Evolutionary conservation across 1,139 yeast species (phyloP).

Genomic region (Scheffersomyces cryptocercus): DNA sequence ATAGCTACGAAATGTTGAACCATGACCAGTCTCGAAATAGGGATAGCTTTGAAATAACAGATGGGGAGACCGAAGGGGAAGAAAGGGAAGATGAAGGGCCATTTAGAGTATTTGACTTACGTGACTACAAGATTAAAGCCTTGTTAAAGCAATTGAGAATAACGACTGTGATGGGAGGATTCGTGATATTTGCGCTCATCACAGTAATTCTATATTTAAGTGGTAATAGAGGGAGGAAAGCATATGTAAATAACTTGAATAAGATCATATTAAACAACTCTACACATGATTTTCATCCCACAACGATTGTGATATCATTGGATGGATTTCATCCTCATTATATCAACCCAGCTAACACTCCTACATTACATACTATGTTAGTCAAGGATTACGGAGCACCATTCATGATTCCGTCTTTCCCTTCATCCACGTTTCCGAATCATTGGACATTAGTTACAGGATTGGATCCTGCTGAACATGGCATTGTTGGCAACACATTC

Average conservation of each 20-base stretch:
- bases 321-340: conserved; percentile 95
- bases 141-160: conserved; percentile 18
- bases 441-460: conserved; percentile 94
- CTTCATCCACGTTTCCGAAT: conserved; percentile 87
- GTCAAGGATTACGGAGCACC: conserved; percentile 68
- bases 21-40: not conserved
- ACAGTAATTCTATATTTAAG: conserved; percentile 8
- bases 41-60: conserved; percentile 5
- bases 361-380: conserved; percentile 62
- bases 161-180: conserved; percentile 4
- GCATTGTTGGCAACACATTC: conserved; percentile 83
- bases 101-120: conserved; percentile 16
- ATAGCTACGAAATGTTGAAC: conserved; percentile 11
- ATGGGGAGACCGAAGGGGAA: conserved; percentile 1
- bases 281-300: conserved; percentile 70
- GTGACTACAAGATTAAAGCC: conserved; percentile 30
- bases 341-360: conserved; percentile 66
- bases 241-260: not conserved
- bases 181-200: conserved; percentile 7
- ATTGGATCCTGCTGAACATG: conserved; percentile 78
- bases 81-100: conserved; percentile 10
- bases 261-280: conserved; percentile 52
- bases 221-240: not conserved
- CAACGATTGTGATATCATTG: conserved; percentile 74
- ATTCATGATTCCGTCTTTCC: conserved; percentile 83